Percentiles rank a stretch among this genome's conserved stretches.
phyloP scores from a whole-genome alignment of 2,329 filamentous ascomycete species.

The Talaromyces sp. region DNA sequence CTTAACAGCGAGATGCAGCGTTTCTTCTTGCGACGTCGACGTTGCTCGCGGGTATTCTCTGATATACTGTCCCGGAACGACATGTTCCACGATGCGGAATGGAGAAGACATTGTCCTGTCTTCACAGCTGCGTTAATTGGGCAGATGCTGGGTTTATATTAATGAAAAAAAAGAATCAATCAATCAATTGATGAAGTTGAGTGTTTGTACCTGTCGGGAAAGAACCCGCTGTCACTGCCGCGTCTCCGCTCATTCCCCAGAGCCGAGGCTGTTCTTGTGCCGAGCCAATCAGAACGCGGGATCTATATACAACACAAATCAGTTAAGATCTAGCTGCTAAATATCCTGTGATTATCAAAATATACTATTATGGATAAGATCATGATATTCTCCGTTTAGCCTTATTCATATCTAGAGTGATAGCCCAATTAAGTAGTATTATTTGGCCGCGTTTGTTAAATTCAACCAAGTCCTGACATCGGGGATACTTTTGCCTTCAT shows the following conservation, averaged over 20 bases:
- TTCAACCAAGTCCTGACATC: too few relatives aligned
- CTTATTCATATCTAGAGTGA: too few relatives aligned
- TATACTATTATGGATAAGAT: too few relatives aligned
- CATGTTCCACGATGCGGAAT: conserved; percentile 63
- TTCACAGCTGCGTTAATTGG: neutral
- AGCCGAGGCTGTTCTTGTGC: neutral
- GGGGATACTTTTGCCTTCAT: too few relatives aligned
- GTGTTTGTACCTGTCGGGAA: neutral
- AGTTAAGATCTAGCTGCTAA: neutral
- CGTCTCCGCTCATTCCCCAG: neutral
- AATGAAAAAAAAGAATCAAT: neutral
- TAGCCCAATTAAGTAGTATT: too few relatives aligned
- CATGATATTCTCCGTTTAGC: too few relatives aligned
- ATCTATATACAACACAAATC: neutral
- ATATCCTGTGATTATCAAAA: neutral
- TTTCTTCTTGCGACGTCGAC: conserved; percentile 65
- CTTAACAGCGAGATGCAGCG: conserved; percentile 70
- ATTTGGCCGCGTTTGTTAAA: too few relatives aligned
- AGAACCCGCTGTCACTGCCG: neutral
- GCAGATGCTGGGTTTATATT: neutral
- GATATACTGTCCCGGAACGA: conserved; percentile 68
- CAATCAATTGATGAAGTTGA: neutral
- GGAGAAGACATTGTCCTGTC: conserved; percentile 1
- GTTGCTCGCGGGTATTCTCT: conserved; percentile 74
- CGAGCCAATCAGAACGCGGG: neutral